phyloP scores from a whole-genome alignment of 768 basidiomycete species.

The Suillus occidentalis region DNA sequence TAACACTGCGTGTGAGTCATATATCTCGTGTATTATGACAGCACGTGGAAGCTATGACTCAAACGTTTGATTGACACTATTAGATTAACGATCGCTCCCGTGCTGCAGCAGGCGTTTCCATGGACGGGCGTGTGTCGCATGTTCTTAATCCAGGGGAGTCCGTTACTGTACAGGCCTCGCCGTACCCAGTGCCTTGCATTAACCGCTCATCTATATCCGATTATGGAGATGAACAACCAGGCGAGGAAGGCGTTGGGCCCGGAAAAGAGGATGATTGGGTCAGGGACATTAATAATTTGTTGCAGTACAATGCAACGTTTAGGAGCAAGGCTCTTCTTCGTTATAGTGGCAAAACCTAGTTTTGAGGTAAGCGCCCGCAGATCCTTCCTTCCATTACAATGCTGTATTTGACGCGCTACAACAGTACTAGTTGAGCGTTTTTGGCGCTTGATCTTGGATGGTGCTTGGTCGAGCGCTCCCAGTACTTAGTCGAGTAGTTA shows the following conservation, averaged over 20 bases:
- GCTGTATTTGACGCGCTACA: background rate
- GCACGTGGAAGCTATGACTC: slow-evolving; percentile 7
- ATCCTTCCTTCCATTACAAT: background rate
- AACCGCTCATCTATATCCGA: slow-evolving; percentile 79
- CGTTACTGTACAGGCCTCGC: slow-evolving; percentile 81
- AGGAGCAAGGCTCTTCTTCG: slow-evolving; percentile 82
- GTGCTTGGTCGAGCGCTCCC: background rate
- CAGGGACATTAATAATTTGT: slow-evolving; percentile 90
- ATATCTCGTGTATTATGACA: background rate
- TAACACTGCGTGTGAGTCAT: slow-evolving; percentile 66
- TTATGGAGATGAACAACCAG: slow-evolving; percentile 39
- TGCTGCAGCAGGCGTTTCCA: slow-evolving; percentile 85
- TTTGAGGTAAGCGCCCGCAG: background rate
- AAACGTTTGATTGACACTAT: slow-evolving; percentile 2
- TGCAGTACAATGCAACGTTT: slow-evolving; percentile 95
- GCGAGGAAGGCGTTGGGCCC: slow-evolving; percentile 66
- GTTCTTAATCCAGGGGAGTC: slow-evolving; percentile 83
- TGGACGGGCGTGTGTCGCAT: slow-evolving; percentile 89
- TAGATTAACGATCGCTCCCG: slow-evolving; percentile 86
- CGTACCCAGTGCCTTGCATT: slow-evolving; percentile 91
- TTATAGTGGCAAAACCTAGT: slow-evolving; percentile 51
- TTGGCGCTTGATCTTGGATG: background rate
- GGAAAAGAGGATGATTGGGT: slow-evolving; percentile 95
- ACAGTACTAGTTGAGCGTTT: background rate
- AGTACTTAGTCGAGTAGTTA: background rate